A percentile compares a stretch with the other conserved stretches of the same genome.
Evolutionary conservation across 345 rosid species (phyloP).

Genomic region (Iberis pinnata): DNA sequence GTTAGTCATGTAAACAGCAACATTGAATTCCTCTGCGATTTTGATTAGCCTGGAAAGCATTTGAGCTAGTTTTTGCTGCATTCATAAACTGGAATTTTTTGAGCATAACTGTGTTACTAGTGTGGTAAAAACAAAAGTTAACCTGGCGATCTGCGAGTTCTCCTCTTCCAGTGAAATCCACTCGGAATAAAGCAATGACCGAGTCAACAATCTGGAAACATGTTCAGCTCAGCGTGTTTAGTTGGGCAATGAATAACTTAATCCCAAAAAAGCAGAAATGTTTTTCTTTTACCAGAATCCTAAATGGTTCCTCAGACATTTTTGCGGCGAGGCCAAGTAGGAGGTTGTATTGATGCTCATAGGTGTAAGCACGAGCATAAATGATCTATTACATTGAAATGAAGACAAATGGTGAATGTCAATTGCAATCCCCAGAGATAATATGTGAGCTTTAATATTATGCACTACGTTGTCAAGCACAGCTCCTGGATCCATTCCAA

Average conservation of each 20-base stretch:
- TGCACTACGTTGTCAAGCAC: slow-evolving; percentile 80
- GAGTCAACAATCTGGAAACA: slow-evolving; percentile 70
- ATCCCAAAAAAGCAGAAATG: neutral
- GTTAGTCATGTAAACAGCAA: slow-evolving; percentile 91
- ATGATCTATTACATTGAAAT: slow-evolving; percentile 55
- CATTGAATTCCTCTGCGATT: slow-evolving; percentile 89
- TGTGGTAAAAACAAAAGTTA: slow-evolving; percentile 3
- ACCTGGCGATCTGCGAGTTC: slow-evolving; percentile 93
- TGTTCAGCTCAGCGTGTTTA: neutral
- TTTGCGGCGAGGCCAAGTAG: slow-evolving; percentile 93
- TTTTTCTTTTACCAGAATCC: slow-evolving; percentile 51
- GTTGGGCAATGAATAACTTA: neutral
- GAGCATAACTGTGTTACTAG: slow-evolving; percentile 4
- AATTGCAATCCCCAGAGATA: neutral
- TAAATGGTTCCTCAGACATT: slow-evolving; percentile 91
- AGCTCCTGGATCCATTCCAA: slow-evolving; percentile 95
- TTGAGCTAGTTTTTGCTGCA: slow-evolving; percentile 91
- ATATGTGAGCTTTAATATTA: neutral
- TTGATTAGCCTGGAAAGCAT: slow-evolving; percentile 76
- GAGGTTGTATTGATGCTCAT: slow-evolving; percentile 77
- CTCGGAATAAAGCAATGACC: slow-evolving; percentile 74
- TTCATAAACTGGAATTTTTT: slow-evolving; percentile 10
- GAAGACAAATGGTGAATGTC: slow-evolving; percentile 1
- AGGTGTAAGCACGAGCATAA: slow-evolving; percentile 85
- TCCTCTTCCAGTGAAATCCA: slow-evolving; percentile 85